Evolutionary conservation across 208 protist species (phyloP), one percentile per base, ranked within the genome.

Genomic region (Crithidia brevicula): DNA sequence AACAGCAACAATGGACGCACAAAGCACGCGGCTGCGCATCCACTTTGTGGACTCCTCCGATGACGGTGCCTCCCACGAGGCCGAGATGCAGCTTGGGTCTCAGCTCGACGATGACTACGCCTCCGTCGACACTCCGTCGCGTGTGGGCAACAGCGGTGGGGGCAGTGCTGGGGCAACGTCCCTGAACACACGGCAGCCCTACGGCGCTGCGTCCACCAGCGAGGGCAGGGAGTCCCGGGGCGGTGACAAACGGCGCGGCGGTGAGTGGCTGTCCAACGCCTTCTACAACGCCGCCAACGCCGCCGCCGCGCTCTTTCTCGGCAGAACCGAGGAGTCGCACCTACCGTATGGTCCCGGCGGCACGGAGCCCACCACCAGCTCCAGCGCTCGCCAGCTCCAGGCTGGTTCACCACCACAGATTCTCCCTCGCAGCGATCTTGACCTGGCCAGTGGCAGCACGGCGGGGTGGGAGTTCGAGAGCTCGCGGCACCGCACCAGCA

Each of bases 31-130:
- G 49, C 74, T 86, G 53, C 74, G 82, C 27, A 54, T 95, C 2
- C 43, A 56, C 43, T 95, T 95, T 60, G 43, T 79, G 8, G 90
- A 95, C 50, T 90, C 83, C 18, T 90, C 86, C 42, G 85, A 93
- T 61, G 85, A 93, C 13, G 86, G 82, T 34, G 74, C 80, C 40
- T 67, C 70, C 9, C 81, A 92, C 30, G 56, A 72, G 49, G 82
- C 81, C 1, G 47, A 72, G 42, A 50, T 95, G 28, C 63, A 79
- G 13, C 43, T 82, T 13, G 43, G 77, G 25, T 60, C 69, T 1
- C 43, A 53, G 18, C 36, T 23, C 25, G 67, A 72, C 22, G 65
- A 67, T 30, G 59, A 65, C 27, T 67, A 52, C 16, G 28, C 10
- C 2, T 63, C 46, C 22, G 30, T 27, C 2, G 51, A 61, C 5